phyloP scores from a whole-genome alignment of 495 filamentous ascomycete species.

The Aspergillus mulundensis region DNA sequence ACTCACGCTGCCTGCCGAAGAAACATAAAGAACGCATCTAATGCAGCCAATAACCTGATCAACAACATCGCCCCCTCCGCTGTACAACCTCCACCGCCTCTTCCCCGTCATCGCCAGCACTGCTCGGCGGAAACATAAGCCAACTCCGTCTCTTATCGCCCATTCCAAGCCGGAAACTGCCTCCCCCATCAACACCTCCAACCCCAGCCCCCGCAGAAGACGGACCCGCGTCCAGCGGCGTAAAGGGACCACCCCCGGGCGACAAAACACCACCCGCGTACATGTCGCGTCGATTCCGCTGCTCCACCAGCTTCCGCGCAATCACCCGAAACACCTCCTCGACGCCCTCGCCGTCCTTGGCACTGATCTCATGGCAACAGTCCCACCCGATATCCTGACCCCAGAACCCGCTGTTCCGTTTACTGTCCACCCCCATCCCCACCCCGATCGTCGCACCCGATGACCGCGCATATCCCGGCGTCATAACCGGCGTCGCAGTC shows the following conservation, averaged over 20 bases:
- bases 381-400: constrained; percentile 92
- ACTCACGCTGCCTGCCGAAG: too few relatives aligned
- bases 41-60: constrained; percentile 11
- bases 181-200: constrained; percentile 26
- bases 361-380: constrained; percentile 93
- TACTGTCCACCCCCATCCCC: constrained; percentile 57
- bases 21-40: background rate
- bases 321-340: constrained; percentile 97
- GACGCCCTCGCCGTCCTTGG: constrained; percentile 90
- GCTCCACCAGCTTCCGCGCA: constrained; percentile 90
- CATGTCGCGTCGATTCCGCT: constrained; percentile 62
- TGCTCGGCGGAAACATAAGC: constrained; percentile 48
- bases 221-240: constrained; percentile 13
- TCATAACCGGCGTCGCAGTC: constrained; percentile 34
- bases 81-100: constrained; percentile 22
- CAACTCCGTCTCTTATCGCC: constrained; percentile 50
- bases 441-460: constrained; percentile 44
- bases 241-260: constrained; percentile 11
- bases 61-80: constrained; percentile 40
- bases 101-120: constrained; percentile 33
- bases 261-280: constrained; percentile 26
- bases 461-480: constrained; percentile 17
- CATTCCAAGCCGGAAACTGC: constrained; percentile 44
- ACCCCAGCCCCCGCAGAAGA: constrained; percentile 1
- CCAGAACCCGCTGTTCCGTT: constrained; percentile 82